phyloP scores from a whole-genome alignment of 2,329 filamentous ascomycete genomes.

The Talaromyces amestolkiae region DNA sequence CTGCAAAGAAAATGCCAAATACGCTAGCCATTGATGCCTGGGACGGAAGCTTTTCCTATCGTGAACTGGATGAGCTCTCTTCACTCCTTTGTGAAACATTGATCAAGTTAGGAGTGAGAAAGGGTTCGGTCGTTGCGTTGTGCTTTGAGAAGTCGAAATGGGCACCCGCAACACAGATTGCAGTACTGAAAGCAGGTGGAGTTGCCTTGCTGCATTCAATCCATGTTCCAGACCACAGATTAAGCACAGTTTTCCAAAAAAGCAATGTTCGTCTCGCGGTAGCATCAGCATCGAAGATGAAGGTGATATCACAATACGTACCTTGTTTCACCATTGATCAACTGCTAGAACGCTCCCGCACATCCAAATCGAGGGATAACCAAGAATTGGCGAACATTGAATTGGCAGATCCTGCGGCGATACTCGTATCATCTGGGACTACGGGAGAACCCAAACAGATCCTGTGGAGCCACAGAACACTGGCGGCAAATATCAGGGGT shows the following conservation, averaged over 20 bases:
- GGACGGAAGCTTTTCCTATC: conserved; percentile 29
- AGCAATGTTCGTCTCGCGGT: not conserved
- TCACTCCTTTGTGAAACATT: conserved; percentile 29
- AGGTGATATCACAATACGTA: conserved; percentile 2
- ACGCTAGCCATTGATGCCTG: conserved; percentile 25
- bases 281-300: not conserved
- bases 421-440: conserved; percentile 37
- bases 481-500: conserved; percentile 27
- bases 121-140: conserved; percentile 24
- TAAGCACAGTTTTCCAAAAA: conserved; percentile 42
- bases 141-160: conserved; percentile 31
- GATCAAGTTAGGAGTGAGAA: conserved; percentile 29
- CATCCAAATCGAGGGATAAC: not conserved
- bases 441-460: conserved; percentile 48
- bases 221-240: conserved; percentile 19
- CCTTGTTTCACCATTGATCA: not conserved
- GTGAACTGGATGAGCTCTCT: conserved; percentile 29
- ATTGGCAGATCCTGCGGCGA: not conserved
- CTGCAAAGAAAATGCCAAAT: conserved; percentile 15
- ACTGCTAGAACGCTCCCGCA: not conserved
- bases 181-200: conserved; percentile 24
- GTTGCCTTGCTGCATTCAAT: not conserved
- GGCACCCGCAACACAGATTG: conserved; percentile 16
- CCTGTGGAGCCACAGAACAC: conserved; percentile 33
- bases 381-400: not conserved